A percentile compares a stretch with the other conserved stretches of the same genome.
These are phyloP conservation scores for Neoboletus subvelutipes DNA, from an alignment of 768 basidiomycete species.

Conservation along the genomic window DNA sequence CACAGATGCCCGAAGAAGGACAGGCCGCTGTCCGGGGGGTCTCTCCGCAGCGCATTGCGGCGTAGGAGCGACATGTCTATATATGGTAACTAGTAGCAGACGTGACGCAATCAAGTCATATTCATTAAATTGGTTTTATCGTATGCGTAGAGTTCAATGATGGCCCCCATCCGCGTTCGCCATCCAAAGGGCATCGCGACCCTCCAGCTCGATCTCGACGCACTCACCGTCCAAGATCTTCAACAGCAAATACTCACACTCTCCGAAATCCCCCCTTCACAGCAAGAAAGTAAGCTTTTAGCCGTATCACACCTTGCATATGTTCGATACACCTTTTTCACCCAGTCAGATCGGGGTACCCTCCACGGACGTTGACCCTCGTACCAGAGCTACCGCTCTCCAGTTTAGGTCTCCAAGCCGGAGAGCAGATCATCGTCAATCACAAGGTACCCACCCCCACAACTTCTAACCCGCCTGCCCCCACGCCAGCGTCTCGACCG, in stretches of 20 bases:
- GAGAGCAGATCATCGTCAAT: constrained; percentile 87
- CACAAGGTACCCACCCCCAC: constrained; percentile 30
- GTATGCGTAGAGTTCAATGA: constrained; percentile 23
- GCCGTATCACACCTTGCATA: neutral
- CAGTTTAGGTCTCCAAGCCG: constrained; percentile 70
- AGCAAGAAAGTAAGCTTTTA: constrained; percentile 68
- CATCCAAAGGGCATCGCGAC: constrained; percentile 84
- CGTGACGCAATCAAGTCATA: constrained; percentile 15
- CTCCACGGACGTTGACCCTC: constrained; percentile 69
- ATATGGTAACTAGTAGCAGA: constrained; percentile 7
- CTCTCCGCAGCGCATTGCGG: constrained; percentile 8
- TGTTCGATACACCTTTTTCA: constrained; percentile 1
- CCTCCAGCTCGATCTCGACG: constrained; percentile 63
- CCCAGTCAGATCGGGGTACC: constrained; percentile 82
- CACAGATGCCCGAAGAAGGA: constrained; percentile 5
- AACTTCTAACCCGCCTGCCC: constrained; percentile 5
- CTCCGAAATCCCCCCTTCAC: constrained; percentile 70
- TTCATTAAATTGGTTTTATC: neutral
- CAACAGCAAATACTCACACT: constrained; percentile 65
- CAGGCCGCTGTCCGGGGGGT: neutral
- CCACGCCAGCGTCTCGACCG: constrained; percentile 14
- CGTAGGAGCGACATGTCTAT: constrained; percentile 2
- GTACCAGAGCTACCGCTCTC: constrained; percentile 73
- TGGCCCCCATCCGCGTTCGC: constrained; percentile 77
- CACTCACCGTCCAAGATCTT: constrained; percentile 69